phyloP scores from a whole-genome alignment of 495 filamentous ascomycete genomes.

The Pyrenula aspistea region DNA sequence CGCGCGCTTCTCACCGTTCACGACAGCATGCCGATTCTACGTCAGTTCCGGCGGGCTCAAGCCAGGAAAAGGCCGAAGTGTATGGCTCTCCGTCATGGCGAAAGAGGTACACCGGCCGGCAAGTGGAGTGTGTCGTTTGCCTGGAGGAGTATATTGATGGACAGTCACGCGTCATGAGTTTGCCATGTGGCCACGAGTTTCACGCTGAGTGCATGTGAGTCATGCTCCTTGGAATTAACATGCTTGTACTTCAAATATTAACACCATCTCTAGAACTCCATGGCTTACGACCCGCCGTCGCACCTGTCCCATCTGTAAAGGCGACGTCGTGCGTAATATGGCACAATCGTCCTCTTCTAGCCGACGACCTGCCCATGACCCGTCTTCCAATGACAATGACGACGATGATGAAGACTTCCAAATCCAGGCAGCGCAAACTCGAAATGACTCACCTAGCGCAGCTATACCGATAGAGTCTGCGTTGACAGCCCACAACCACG shows the following conservation, averaged over 20 bases:
- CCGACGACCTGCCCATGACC: slow-evolving; percentile 32
- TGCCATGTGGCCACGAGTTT: slow-evolving; percentile 98
- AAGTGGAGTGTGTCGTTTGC: slow-evolving; percentile 95
- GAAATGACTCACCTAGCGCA: slow-evolving; percentile 34
- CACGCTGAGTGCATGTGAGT: slow-evolving; percentile 98
- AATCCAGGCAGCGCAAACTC: slow-evolving; percentile 20
- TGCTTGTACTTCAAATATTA: slow-evolving; percentile 4
- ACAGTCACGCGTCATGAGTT: slow-evolving; percentile 87
- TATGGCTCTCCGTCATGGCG: slow-evolving; percentile 45
- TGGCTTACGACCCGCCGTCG: slow-evolving; percentile 91
- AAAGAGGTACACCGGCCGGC: slow-evolving; percentile 73
- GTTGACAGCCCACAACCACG: neutral
- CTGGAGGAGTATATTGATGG: slow-evolving; percentile 95
- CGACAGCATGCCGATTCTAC: slow-evolving; percentile 57
- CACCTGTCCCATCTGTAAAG: slow-evolving; percentile 96
- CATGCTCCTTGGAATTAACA: slow-evolving; percentile 1
- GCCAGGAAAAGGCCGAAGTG: slow-evolving; percentile 19
- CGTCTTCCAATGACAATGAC: slow-evolving; percentile 31
- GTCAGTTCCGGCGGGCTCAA: slow-evolving; percentile 24
- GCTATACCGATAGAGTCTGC: slow-evolving; percentile 25
- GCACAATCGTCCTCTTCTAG: slow-evolving; percentile 18
- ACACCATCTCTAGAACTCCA: slow-evolving; percentile 59
- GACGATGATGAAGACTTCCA: slow-evolving; percentile 36
- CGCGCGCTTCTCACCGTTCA: slow-evolving; percentile 34
- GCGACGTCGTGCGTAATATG: slow-evolving; percentile 72